Conservation (phyloP, 164 flowering plant genomes). For the Echeveria elegans region DNA sequence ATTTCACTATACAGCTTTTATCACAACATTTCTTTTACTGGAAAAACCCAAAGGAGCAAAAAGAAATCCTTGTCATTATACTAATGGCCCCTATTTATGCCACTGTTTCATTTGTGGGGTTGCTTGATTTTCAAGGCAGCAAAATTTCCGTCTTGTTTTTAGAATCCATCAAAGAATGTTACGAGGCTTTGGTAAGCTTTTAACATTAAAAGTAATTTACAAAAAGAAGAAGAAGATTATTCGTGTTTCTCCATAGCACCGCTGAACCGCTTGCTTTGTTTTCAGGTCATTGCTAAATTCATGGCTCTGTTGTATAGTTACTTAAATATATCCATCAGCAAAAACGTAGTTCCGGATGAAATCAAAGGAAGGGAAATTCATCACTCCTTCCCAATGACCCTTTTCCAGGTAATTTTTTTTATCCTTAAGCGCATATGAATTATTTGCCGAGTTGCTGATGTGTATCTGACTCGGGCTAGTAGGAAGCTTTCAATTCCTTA, state of each 20-base stretch:
- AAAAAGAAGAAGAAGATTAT: background rate
- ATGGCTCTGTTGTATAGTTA: slow-evolving; percentile 85
- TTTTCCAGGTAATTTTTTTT: slow-evolving; percentile 40
- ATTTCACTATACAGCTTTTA: slow-evolving; percentile 71
- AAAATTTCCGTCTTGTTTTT: slow-evolving; percentile 67
- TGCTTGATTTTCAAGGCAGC: slow-evolving; percentile 72
- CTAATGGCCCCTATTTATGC: slow-evolving; percentile 94
- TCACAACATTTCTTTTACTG: slow-evolving; percentile 90
- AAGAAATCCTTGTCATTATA: slow-evolving; percentile 75
- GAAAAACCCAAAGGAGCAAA: slow-evolving; percentile 96
- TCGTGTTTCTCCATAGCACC: background rate
- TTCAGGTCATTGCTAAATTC: slow-evolving; percentile 92
- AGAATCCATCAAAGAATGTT: slow-evolving; percentile 89
- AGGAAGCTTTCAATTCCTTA: background rate
- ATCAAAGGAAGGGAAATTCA: slow-evolving; percentile 90
- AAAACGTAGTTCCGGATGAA: slow-evolving; percentile 76
- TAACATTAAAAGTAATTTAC: background rate
- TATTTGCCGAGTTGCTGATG: too few relatives aligned
- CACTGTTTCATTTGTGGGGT: slow-evolving; percentile 59
- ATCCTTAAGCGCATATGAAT: background rate
- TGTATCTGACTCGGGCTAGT: too few relatives aligned
- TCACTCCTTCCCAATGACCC: slow-evolving; percentile 89
- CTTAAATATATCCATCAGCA: slow-evolving; percentile 77
- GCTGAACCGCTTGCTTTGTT: slow-evolving; percentile 8
- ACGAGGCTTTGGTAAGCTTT: slow-evolving; percentile 77